Percentiles rank a stretch among this genome's conserved stretches.
phyloP scores from a whole-genome alignment of 1,284 basidiomycete genomes.

The Termitomyces sp. region DNA sequence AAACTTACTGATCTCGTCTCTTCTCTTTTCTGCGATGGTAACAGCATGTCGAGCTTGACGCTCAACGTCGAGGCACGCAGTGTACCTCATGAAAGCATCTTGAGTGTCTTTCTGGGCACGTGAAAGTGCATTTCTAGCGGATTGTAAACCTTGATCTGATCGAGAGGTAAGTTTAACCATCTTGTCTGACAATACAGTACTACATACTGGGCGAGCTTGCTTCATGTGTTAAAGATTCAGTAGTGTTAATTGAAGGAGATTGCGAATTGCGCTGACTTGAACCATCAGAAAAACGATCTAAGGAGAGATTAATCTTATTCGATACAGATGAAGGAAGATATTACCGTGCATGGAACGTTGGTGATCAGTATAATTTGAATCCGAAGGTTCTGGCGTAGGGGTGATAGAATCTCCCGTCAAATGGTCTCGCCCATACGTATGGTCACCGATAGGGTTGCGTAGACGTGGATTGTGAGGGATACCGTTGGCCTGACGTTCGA shows the following conservation, averaged over 20 bases:
- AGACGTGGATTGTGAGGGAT: conserved; percentile 74
- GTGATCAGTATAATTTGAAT: conserved; percentile 38
- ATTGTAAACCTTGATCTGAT: conserved; percentile 42
- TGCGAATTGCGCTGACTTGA: conserved; percentile 32
- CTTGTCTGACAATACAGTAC: conserved; percentile 4
- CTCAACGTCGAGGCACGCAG: conserved; percentile 62
- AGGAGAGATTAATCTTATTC: conserved; percentile 5
- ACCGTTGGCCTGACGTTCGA: conserved; percentile 66
- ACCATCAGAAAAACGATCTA: conserved; percentile 32
- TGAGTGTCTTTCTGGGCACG: conserved; percentile 67
- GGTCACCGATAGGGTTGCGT: conserved; percentile 40
- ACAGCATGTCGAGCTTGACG: conserved; percentile 61
- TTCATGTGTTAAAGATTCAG: conserved; percentile 37
- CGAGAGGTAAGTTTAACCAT: conserved; percentile 14
- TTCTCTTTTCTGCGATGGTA: conserved; percentile 57
- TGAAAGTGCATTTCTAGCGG: conserved; percentile 39
- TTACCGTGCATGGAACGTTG: conserved; percentile 36
- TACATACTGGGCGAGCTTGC: conserved; percentile 40
- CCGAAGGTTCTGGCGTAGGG: conserved; percentile 57
- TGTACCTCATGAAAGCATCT: conserved; percentile 67
- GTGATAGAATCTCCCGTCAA: conserved; percentile 45
- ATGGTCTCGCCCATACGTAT: conserved; percentile 37
- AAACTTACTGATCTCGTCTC: conserved; percentile 60
- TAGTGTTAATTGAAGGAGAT: conserved; percentile 34
- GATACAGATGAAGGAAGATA: conserved; percentile 14